Evolutionary conservation across 2,329 filamentous ascomycete species (phyloP), one percentile per base, ranked within the genome.

Genomic region (Thielaviopsis euricoi): DNA sequence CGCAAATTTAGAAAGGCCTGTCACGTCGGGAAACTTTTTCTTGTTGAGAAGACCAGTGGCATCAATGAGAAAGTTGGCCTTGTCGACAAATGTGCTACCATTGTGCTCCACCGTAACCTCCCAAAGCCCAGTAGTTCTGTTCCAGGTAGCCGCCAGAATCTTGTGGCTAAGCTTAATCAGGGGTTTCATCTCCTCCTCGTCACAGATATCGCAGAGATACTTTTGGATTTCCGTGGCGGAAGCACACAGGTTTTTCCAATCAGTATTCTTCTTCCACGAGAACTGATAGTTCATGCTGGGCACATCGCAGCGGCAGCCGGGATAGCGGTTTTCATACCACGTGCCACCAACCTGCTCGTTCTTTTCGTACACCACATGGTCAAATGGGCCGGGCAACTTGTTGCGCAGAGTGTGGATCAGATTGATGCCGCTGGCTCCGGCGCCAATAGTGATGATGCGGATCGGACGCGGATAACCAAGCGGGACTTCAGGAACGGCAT

Each of bases 221-320:
- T 69, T 67, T 48, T 74, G 71, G 49, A 84, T 83, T 64, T 84
- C 80, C 0, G 69, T 68, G 0, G 76, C 76, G 0, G 73, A 68
- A 0, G 77, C 71, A 64, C 78, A 82, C 64, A 82, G 79, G 58
- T 75, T 74, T 19, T 74, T 73, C 80, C 81, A 85, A 46, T 74
- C 72, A 6, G 74, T 74, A 64, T 83, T 83, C 2, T 76, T 77
- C 57, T 76, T 73, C 75, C 77, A 83, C 2, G 78, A 77, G 64
- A 80, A 82, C 64, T 81, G 80, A 64, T 83, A 83, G 66, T 78
- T 81, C 67, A 82, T 79, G 64, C 73, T 76, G 10, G 77, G 77
- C 29, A 80, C 72, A 64, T 80, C 79, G 64, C 77, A 81, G 56
- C 70, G 70, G 62, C 77, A 80, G 12, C 78, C 78, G 0, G 79